Evolutionary conservation across 1,284 basidiomycete genomes (phyloP).

Genomic region (Coniferiporia sulphurascens): DNA sequence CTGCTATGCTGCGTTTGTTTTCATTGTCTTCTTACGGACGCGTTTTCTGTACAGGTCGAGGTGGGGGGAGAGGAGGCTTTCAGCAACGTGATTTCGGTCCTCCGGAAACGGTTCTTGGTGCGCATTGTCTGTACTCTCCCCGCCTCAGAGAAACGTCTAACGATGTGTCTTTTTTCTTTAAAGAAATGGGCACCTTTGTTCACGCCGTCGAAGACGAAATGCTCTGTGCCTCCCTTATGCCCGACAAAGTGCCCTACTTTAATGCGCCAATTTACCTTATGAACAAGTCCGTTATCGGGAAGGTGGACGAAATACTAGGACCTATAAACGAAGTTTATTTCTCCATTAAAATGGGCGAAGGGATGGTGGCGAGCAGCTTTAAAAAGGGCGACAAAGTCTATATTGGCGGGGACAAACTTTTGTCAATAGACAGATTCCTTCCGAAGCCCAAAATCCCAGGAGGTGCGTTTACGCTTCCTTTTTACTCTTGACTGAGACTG

Average conservation of each 20-base stretch:
- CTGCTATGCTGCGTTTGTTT: not conserved
- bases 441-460: conserved; percentile 89
- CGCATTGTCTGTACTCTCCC: conserved; percentile 22
- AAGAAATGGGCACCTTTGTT: conserved; percentile 85
- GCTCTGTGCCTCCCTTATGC: conserved; percentile 84
- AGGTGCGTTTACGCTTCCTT: conserved; percentile 40
- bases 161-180: not conserved
- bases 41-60: conserved; percentile 34
- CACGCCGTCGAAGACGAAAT: conserved; percentile 99
- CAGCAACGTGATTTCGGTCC: conserved; percentile 74
- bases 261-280: conserved; percentile 98
- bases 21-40: not conserved
- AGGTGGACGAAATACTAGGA: conserved; percentile 94
- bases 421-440: conserved; percentile 95
- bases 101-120: conserved; percentile 81
- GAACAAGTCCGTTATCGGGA: conserved; percentile 95
- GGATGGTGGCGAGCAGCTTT: conserved; percentile 94
- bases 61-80: conserved; percentile 62
- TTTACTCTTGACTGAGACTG: conserved; percentile 14
- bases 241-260: conserved; percentile 96
- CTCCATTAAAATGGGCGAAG: conserved; percentile 95
- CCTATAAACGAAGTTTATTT: conserved; percentile 99
- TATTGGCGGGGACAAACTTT: conserved; percentile 92
- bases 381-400: conserved; percentile 98
- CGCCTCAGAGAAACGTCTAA: not conserved